phyloP scores from a whole-genome alignment of 176 grass and related monocot species.

The Echinochloa phyllopogon region DNA sequence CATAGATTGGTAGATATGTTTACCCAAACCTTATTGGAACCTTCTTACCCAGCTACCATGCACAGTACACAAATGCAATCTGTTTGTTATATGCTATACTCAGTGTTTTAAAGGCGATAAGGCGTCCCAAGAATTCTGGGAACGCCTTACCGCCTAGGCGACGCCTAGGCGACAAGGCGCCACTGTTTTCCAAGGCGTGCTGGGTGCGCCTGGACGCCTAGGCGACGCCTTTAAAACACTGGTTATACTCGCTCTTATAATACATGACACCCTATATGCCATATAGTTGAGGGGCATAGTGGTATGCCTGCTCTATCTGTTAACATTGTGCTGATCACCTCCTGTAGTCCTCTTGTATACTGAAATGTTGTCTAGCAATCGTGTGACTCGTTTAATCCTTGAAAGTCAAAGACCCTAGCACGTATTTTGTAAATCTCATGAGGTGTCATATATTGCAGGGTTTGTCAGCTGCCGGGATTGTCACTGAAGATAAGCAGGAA shows the following conservation, averaged over 20 bases:
- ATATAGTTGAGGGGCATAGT: conserved; percentile 19
- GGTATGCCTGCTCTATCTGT: conserved; percentile 4
- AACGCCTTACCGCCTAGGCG: too few species aligned
- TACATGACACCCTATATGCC: not conserved
- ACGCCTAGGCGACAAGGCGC: too few species aligned
- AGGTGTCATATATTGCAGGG: conserved; percentile 33
- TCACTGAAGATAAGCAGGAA: conserved; percentile 10
- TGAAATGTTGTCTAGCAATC: conserved; percentile 19
- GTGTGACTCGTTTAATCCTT: conserved; percentile 12
- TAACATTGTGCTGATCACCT: conserved; percentile 4
- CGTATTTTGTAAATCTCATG: conserved; percentile 26
- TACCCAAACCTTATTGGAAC: not conserved
- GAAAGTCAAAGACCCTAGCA: not conserved
- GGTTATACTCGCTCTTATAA: conserved; percentile 1
- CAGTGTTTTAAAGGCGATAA: too few species aligned
- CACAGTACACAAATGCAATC: not conserved
- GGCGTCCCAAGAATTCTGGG: too few species aligned
- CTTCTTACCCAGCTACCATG: not conserved
- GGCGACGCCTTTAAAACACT: too few species aligned
- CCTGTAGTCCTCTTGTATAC: not conserved
- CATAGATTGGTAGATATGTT: not conserved
- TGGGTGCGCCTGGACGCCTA: too few species aligned
- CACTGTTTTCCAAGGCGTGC: too few species aligned
- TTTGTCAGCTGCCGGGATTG: not conserved
- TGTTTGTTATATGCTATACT: not conserved